phyloP scores from a whole-genome alignment of 352 stramenopile species.

The Pythium aquatile region DNA sequence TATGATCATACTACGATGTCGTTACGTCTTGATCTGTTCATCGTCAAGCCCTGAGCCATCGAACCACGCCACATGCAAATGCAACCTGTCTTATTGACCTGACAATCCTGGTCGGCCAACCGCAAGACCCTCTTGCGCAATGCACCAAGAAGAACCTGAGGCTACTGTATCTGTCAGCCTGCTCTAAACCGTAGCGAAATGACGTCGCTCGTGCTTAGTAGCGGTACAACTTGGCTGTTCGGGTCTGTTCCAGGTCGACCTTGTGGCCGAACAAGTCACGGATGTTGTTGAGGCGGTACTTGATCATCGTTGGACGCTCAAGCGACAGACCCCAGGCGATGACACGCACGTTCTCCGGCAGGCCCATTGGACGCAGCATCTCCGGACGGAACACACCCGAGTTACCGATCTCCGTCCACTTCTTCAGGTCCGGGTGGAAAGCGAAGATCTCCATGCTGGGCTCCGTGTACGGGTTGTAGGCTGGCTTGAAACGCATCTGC shows the following conservation, averaged over 20 bases:
- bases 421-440: constrained; percentile 99
- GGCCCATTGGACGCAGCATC: constrained; percentile 98
- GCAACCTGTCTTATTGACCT: neutral
- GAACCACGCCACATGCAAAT: neutral
- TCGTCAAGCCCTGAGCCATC: neutral
- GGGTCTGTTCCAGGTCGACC: constrained; percentile 95
- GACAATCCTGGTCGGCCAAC: neutral
- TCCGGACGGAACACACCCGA: constrained; percentile 99
- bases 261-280: constrained; percentile 99
- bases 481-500: constrained; percentile 99
- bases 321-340: constrained; percentile 99
- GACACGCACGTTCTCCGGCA: constrained; percentile 98
- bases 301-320: constrained; percentile 99
- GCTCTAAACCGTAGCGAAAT: constrained; percentile 4
- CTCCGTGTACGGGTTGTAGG: constrained; percentile 99
- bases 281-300: constrained; percentile 99
- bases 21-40: neutral
- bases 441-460: constrained; percentile 99
- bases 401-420: constrained; percentile 99
- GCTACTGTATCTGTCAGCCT: neutral
- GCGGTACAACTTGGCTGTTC: constrained; percentile 89
- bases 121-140: neutral
- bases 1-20: neutral
- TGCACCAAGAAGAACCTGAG: neutral
- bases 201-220: constrained; percentile 39